These are phyloP conservation scores for Brassica incana DNA, from an alignment of 345 rosid genomes.

Conservation along the genomic window DNA sequence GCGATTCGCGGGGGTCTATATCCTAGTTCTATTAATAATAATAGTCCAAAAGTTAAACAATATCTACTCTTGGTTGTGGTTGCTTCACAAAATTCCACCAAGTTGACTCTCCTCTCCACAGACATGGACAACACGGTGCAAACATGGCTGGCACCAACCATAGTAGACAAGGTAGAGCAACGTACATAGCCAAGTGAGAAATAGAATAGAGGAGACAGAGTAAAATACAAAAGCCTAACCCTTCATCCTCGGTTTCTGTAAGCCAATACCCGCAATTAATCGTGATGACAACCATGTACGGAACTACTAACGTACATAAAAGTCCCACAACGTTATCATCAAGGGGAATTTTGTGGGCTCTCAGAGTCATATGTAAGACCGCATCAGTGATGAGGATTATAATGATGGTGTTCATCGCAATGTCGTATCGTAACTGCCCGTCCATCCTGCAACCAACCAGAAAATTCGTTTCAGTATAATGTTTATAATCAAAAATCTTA, in stretches of 20 bases:
- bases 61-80: neutral
- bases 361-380: neutral
- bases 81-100: neutral
- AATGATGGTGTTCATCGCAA: neutral
- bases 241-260: neutral
- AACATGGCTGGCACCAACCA: conserved; percentile 1
- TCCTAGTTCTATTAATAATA: no score
- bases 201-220: neutral
- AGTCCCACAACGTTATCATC: neutral
- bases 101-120: neutral
- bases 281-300: neutral
- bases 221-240: neutral
- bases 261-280: neutral
- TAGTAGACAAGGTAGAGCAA: conserved; percentile 2
- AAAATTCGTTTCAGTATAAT: neutral
- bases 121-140: neutral
- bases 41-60: neutral
- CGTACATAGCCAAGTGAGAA: neutral
- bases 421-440: neutral
- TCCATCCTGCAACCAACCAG: neutral
- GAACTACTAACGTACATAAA: no score
- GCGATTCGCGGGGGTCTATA: no score
- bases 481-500: neutral
- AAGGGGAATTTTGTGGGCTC: neutral
- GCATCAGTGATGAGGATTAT: neutral